Evolutionary conservation across 768 basidiomycete genomes (phyloP).

Genomic region (Phanerodontia chrysosporium): DNA sequence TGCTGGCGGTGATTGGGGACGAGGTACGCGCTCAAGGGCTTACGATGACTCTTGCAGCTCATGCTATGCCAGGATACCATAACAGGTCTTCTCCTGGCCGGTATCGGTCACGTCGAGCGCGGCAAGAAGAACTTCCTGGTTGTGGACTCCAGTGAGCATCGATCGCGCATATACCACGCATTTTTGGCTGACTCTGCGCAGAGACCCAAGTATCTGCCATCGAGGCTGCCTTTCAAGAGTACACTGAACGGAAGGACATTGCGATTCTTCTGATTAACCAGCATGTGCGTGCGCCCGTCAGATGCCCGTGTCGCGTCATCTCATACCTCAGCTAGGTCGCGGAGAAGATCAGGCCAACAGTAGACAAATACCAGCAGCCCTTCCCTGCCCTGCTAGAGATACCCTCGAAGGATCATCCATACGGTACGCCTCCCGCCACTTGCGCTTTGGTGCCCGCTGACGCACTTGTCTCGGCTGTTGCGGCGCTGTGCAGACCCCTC

Average conservation of each 20-base stretch:
- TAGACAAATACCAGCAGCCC: conserved; percentile 92
- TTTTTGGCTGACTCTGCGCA: conserved; percentile 26
- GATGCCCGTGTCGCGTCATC: background rate
- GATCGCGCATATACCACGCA: background rate
- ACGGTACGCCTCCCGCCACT: conserved; percentile 55
- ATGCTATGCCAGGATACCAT: conserved; percentile 75
- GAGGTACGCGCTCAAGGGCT: conserved; percentile 52
- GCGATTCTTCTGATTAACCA: conserved; percentile 98
- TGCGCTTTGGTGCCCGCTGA: conserved; percentile 9
- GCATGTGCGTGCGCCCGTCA: conserved; percentile 53
- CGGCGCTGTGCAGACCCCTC: conserved; percentile 63
- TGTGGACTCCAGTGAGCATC: conserved; percentile 83
- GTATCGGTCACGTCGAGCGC: conserved; percentile 86
- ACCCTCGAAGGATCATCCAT: conserved; percentile 97
- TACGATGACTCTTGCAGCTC: conserved; percentile 13
- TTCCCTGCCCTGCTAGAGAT: conserved; percentile 98
- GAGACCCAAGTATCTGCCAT: conserved; percentile 90
- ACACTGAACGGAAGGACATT: conserved; percentile 90
- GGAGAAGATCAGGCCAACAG: conserved; percentile 92
- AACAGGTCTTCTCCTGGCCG: conserved; percentile 91
- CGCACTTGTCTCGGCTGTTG: conserved; percentile 7
- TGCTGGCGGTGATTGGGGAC: conserved; percentile 96
- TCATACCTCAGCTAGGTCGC: conserved; percentile 59
- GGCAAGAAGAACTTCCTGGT: conserved; percentile 98
- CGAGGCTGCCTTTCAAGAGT: conserved; percentile 90